Base-by-base conservation (phyloP, 495 filamentous ascomycete species). In the Penicillium fimorum region DNA sequence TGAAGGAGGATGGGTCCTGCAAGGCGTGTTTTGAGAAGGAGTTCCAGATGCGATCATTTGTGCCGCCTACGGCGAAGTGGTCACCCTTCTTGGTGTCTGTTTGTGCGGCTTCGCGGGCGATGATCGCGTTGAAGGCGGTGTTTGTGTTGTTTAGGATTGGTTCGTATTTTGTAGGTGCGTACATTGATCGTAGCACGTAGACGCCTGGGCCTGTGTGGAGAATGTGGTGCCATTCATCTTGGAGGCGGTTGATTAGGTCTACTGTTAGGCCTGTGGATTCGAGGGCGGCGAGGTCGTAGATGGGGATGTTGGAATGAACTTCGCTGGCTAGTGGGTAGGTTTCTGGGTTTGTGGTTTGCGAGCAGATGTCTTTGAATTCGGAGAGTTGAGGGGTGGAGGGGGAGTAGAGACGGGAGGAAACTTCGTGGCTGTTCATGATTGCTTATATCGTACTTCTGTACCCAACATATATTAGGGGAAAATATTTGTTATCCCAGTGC, bases 41-140 rank as follows among this genome's bases (percentile, higher is more conserved):
- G 69, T 82, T 84, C 81, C 79, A 84, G 64, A 83, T 82, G 25
- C 82, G 76, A 48, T 73, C 67, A 62, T 84, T 84, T 29, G 65
- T 63, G 43, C 73, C 76, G 40, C 68, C 54, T 10, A 67, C 61
- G 22, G 79, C 76, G 69, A 83, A 83, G 55, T 83, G 82, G 71
- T 84, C 82, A 54, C 80, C 82, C 60, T 76, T 76, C 12, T 61
- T 42, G 12, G 13, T 29, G 12, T 17, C 20, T 51, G 41, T 45
- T 48, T 55, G 25, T 52, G 49, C 53, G 82, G 80, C 13, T 50
- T 47, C 43, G 20, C 15, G 42, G 2, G 63, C 57, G 68, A 82
- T 76, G 52, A 83, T 83, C 27, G 55, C 45, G 20, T 73, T 47
- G 62, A 72, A 82, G 47, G 75, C 74, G 6, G 43, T 20, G 61